phyloP scores from a whole-genome alignment of 805 yeast genomes.

The Teunomyces lycoperdinae region DNA sequence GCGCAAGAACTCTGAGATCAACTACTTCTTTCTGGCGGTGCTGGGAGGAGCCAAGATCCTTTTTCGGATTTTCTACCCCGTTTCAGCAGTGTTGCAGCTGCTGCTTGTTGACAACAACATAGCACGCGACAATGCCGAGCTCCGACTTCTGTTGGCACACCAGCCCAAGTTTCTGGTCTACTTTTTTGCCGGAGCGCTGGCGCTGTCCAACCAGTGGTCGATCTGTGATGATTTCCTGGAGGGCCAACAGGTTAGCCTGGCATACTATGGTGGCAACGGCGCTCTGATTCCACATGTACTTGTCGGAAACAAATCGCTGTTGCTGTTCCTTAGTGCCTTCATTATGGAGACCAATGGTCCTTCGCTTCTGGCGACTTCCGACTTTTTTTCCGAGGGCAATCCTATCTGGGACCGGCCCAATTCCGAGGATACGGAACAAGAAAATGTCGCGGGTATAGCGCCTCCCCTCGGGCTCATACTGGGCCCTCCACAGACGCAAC shows the following conservation, averaged over 20 bases:
- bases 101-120: conserved; percentile 51
- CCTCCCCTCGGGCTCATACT: neutral
- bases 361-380: conserved; percentile 3
- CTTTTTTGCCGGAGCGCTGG: conserved; percentile 54
- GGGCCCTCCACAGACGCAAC: no score
- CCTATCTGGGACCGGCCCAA: neutral
- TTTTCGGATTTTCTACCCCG: conserved; percentile 71
- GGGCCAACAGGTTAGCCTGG: conserved; percentile 75
- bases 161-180: conserved; percentile 80
- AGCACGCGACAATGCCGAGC: conserved; percentile 41
- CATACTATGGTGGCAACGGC: conserved; percentile 57
- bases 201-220: conserved; percentile 66
- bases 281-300: conserved; percentile 65
- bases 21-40: conserved; percentile 75
- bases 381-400: conserved; percentile 2
- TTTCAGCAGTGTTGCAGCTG: conserved; percentile 56
- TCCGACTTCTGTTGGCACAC: conserved; percentile 48
- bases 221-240: conserved; percentile 83
- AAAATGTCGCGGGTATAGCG: neutral
- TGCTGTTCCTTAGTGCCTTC: conserved; percentile 53
- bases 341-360: conserved; percentile 41
- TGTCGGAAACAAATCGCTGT: conserved; percentile 52
- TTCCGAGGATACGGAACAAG: neutral
- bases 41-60: conserved; percentile 65
- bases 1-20: conserved; percentile 67